phyloP scores from a whole-genome alignment of 371 early-diverging fungal genomes.

The Zychaea mexicana region DNA sequence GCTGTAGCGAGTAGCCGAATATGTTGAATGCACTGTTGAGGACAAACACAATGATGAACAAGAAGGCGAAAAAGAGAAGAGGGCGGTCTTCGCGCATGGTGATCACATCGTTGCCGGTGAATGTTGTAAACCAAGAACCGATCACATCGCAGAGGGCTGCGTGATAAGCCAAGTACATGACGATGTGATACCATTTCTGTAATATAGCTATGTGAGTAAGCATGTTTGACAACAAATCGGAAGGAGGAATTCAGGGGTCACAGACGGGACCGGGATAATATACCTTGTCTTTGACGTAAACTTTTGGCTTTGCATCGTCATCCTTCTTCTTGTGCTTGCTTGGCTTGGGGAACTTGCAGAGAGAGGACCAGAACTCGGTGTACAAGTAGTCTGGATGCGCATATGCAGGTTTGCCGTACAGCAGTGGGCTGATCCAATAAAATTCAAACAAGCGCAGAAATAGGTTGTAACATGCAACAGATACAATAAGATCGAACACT shows the following conservation, averaged over 20 bases:
- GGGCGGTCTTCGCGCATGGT: slow-evolving; percentile 19
- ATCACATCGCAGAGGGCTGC: slow-evolving; percentile 24
- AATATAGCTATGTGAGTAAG: background rate
- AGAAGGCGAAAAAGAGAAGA: slow-evolving; percentile 24
- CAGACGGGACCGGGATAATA: no score
- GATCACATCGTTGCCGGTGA: slow-evolving; percentile 21
- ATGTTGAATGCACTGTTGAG: slow-evolving; percentile 32
- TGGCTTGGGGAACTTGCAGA: slow-evolving; percentile 37
- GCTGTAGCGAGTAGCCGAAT: slow-evolving; percentile 28
- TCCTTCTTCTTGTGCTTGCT: slow-evolving; percentile 23
- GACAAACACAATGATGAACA: slow-evolving; percentile 13
- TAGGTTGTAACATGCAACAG: slow-evolving; percentile 21
- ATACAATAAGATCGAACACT: slow-evolving; percentile 29
- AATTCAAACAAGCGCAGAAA: slow-evolving; percentile 36
- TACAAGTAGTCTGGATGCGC: slow-evolving; percentile 21
- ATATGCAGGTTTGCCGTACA: slow-evolving; percentile 31
- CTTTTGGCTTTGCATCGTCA: slow-evolving; percentile 18
- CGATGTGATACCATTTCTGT: slow-evolving; percentile 42
- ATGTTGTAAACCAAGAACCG: slow-evolving; percentile 28
- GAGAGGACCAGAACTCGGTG: slow-evolving; percentile 35
- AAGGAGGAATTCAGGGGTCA: no score
- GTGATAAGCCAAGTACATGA: slow-evolving; percentile 16
- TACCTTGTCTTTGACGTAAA: slow-evolving; percentile 41
- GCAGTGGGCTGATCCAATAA: slow-evolving; percentile 33
- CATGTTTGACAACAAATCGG: no score